Evolutionary conservation across 805 yeast genomes (phyloP).

Genomic region (Candida xyloterini): DNA sequence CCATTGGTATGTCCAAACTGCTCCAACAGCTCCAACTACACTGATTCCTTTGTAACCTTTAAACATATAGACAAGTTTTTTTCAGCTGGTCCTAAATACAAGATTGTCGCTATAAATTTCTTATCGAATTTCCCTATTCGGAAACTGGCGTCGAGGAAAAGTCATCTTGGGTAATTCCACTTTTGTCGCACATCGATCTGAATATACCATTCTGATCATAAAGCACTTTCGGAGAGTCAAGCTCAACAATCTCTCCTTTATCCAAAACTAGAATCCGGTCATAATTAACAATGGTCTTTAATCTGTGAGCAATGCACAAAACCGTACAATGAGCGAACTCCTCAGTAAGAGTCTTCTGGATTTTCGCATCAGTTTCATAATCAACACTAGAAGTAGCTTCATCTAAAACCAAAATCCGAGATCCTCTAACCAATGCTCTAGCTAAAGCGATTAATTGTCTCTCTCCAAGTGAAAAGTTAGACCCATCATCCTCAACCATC

Average conservation of each 20-base stretch:
- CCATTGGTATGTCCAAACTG: background rate
- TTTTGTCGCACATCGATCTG: conserved; percentile 49
- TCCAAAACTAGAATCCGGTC: conserved; percentile 61
- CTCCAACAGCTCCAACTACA: background rate
- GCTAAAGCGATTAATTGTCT: conserved; percentile 68
- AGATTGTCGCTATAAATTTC: conserved; percentile 3
- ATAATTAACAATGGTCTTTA: conserved; percentile 58
- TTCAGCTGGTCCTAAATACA: no score
- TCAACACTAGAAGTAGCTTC: conserved; percentile 81
- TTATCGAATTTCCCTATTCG: conserved; percentile 11
- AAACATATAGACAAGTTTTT: background rate
- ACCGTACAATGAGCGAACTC: conserved; percentile 66
- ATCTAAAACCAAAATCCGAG: conserved; percentile 62
- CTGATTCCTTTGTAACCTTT: background rate
- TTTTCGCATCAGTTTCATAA: conserved; percentile 63
- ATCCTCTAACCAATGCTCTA: conserved; percentile 63
- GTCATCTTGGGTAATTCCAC: conserved; percentile 42
- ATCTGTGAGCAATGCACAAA: conserved; percentile 69
- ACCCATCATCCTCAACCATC: conserved; percentile 63
- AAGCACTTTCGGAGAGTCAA: conserved; percentile 49
- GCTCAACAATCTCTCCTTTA: conserved; percentile 51
- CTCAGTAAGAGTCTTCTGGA: conserved; percentile 55
- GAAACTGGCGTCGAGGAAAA: conserved; percentile 24
- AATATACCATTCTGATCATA: conserved; percentile 45
- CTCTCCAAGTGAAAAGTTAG: conserved; percentile 70